Evolutionary conservation across 148 eudicot genomes (phyloP).

Genomic region (Nyssa sinensis): DNA sequence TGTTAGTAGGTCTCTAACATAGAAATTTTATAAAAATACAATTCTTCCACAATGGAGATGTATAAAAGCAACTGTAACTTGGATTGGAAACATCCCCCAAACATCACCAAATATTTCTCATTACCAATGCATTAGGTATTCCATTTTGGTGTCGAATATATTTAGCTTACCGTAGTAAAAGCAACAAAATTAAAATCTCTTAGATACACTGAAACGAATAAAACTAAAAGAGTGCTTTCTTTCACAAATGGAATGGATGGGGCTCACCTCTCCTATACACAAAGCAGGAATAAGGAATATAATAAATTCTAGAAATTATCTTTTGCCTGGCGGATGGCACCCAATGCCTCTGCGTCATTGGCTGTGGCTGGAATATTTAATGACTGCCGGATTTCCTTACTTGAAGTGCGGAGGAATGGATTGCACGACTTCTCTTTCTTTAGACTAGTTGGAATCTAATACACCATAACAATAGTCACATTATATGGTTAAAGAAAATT

Average conservation of each 20-base stretch:
- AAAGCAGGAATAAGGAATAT: background rate
- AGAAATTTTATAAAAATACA: background rate
- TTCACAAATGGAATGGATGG: conserved; percentile 10
- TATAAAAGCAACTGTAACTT: too few species aligned
- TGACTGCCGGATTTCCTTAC: conserved; percentile 56
- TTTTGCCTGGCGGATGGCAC: conserved; percentile 71
- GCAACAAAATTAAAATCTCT: background rate
- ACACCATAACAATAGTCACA: conserved; percentile 12
- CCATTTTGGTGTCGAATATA: background rate
- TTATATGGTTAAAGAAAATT: background rate
- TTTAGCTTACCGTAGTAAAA: background rate
- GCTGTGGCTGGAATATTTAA: conserved; percentile 55
- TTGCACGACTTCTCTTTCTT: conserved; percentile 73
- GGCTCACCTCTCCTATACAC: background rate
- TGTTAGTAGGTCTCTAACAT: too few species aligned
- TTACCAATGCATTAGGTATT: background rate
- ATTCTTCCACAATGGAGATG: background rate
- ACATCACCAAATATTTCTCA: background rate
- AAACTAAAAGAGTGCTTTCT: background rate
- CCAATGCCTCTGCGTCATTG: conserved; percentile 62
- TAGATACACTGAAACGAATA: background rate
- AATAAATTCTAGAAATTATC: conserved; percentile 50
- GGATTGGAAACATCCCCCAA: background rate
- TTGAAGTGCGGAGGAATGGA: conserved; percentile 79
- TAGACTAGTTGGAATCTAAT: conserved; percentile 72